Percentiles rank a stretch among this genome's conserved stretches.
These are phyloP conservation scores for Colletotrichum godetiae DNA, from an alignment of 2,329 filamentous ascomycete genomes.

Conservation along the genomic window DNA sequence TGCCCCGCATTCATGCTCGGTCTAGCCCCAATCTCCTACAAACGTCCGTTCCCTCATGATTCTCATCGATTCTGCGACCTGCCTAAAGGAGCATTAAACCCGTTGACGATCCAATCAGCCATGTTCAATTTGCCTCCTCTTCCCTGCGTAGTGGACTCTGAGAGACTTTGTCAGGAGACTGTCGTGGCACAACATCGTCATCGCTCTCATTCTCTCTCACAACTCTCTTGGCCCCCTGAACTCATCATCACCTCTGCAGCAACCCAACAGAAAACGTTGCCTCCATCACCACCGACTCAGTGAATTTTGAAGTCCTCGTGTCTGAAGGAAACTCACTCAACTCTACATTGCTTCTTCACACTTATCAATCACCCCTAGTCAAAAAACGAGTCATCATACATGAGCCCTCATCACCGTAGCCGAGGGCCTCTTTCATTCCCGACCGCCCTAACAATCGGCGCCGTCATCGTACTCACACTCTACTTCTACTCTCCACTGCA, in stretches of 20 bases:
- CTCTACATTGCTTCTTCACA: neutral
- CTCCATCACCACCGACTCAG: neutral
- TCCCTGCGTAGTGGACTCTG: neutral
- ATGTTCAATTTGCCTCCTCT: neutral
- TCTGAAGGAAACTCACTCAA: neutral
- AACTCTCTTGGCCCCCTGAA: neutral
- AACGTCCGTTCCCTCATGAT: neutral
- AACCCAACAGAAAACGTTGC: neutral
- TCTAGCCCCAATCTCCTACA: constrained; percentile 3
- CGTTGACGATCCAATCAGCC: neutral
- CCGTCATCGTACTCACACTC: constrained; percentile 2
- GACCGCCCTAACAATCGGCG: constrained; percentile 6
- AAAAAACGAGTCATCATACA: neutral
- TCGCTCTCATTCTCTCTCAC: neutral
- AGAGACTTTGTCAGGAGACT: neutral
- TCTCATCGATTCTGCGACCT: neutral
- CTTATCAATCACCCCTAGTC: neutral
- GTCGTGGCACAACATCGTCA: neutral
- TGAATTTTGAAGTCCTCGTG: neutral
- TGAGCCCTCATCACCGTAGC: constrained; percentile 7
- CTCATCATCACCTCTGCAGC: neutral
- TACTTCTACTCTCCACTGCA: neutral
- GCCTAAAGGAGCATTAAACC: neutral
- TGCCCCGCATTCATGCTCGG: constrained; percentile 6
- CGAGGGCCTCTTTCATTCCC: constrained; percentile 6